Percentiles rank a stretch among this genome's conserved stretches.
These are phyloP conservation scores for Magnusiomyces paraingens DNA, from an alignment of 1,139 yeast species.

Conservation along the genomic window DNA sequence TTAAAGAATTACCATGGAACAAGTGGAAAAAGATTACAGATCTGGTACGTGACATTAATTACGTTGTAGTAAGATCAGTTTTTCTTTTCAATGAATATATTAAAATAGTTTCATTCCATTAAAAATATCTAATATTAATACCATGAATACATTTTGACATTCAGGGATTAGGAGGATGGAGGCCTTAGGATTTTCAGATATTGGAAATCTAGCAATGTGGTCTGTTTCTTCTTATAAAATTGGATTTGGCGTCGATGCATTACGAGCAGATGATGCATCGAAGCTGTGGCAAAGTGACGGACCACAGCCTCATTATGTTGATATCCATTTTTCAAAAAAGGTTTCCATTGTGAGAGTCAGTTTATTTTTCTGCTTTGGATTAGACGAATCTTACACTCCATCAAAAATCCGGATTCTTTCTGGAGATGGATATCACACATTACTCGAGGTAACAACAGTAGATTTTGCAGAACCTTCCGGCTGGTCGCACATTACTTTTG, in stretches of 20 bases:
- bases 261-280: constrained; percentile 69
- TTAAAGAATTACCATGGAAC: not conserved
- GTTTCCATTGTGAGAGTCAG: constrained; percentile 67
- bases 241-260: constrained; percentile 63
- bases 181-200: constrained; percentile 53
- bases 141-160: not conserved
- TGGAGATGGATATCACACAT: constrained; percentile 83
- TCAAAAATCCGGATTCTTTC: constrained; percentile 61
- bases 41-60: not conserved
- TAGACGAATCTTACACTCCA: constrained; percentile 94
- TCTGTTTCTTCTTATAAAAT: constrained; percentile 68
- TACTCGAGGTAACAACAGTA: constrained; percentile 63
- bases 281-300: constrained; percentile 97
- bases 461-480: constrained; percentile 72
- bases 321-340: constrained; percentile 72
- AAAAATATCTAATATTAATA: not conserved
- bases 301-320: constrained; percentile 78
- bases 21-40: constrained; percentile 2
- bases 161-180: constrained; percentile 47
- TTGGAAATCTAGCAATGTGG: constrained; percentile 84
- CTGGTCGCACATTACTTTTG: constrained; percentile 73
- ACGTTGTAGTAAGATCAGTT: no score
- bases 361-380: constrained; percentile 55
- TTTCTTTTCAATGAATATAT: not conserved
- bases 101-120: not conserved